Percentiles rank a stretch among this genome's conserved stretches.
Conservation (phyloP, 306 rosid species). For the Cercis canadensis region DNA sequence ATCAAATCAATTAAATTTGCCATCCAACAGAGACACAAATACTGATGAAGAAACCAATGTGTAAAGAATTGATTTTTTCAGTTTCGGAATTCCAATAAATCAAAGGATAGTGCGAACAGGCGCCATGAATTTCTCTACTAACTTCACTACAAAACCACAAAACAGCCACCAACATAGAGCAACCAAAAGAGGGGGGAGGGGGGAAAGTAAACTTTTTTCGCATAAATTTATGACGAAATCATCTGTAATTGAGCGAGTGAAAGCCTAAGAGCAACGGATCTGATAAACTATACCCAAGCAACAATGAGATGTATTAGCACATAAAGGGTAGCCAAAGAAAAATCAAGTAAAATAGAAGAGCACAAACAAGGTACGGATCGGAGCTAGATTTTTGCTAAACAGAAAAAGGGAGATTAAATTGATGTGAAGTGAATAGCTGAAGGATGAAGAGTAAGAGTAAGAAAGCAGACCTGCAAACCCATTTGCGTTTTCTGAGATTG, state of each 20-base stretch:
- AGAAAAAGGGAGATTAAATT: neutral
- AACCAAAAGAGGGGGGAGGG: neutral
- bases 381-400: too few species aligned
- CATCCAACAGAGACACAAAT: neutral
- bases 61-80: neutral
- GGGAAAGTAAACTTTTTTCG: neutral
- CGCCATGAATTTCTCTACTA: neutral
- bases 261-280: constrained; percentile 3
- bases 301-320: too few species aligned
- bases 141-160: neutral
- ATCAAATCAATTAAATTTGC: constrained; percentile 9
- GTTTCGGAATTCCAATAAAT: constrained; percentile 23
- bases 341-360: neutral
- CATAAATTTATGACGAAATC: neutral
- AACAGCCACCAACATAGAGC: neutral
- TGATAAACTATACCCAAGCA: too few species aligned
- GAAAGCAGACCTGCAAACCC: constrained; percentile 47
- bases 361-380: neutral
- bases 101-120: neutral
- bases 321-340: neutral
- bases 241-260: neutral
- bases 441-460: constrained; percentile 7
- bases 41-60: neutral
- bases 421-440: neutral
- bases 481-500: constrained; percentile 6